phyloP scores from a whole-genome alignment of 163 green algal species.

The Smithsoniella earleae region DNA sequence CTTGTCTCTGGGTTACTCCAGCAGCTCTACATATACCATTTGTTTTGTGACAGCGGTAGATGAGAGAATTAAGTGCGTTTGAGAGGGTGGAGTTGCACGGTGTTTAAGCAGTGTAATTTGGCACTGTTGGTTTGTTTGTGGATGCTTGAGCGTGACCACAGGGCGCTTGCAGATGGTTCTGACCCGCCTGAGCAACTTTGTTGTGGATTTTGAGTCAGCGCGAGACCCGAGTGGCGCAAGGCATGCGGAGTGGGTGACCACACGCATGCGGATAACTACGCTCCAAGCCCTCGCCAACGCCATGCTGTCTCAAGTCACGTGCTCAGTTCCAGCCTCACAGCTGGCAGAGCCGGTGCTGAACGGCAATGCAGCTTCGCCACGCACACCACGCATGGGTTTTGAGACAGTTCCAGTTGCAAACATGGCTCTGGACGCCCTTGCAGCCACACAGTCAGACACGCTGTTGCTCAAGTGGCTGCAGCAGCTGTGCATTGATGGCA shows the following conservation, averaged over 20 bases:
- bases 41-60: too few relatives aligned
- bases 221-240: not conserved
- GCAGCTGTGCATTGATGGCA: not conserved
- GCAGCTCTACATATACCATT: too few relatives aligned
- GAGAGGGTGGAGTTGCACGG: not conserved
- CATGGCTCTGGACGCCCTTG: not conserved
- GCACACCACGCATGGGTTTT: not conserved
- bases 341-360: not conserved
- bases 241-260: constrained; percentile 19
- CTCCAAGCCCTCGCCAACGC: constrained; percentile 1
- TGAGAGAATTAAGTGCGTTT: too few relatives aligned
- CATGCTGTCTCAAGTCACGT: not conserved
- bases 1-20: not conserved
- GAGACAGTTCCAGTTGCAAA: too few relatives aligned
- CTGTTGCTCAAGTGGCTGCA: constrained; percentile 16
- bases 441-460: not conserved
- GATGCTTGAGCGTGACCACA: not conserved
- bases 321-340: not conserved
- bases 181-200: not conserved
- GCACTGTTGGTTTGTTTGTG: not conserved
- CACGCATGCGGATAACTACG: not conserved
- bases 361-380: not conserved
- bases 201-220: constrained; percentile 23
- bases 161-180: constrained; percentile 6
- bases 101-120: not conserved